phyloP scores from a whole-genome alignment of 352 stramenopile species.

The Phytophthora macrochlamydospora region DNA sequence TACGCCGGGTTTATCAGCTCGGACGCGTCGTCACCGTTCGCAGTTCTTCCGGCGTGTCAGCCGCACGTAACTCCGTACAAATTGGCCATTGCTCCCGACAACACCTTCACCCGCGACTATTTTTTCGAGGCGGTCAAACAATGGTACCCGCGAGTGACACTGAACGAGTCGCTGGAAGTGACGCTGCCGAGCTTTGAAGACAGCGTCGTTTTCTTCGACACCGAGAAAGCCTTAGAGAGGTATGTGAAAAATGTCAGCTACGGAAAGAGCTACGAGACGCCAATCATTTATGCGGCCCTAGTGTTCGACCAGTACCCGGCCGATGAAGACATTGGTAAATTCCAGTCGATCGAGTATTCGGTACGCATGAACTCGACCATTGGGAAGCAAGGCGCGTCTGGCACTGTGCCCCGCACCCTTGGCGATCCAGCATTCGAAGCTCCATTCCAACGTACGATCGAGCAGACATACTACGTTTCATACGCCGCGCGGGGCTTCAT shows the following conservation, averaged over 20 bases:
- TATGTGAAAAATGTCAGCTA: constrained; percentile 53
- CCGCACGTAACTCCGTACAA: constrained; percentile 48
- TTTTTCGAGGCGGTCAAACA: constrained; percentile 55
- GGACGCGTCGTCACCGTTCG: constrained; percentile 37
- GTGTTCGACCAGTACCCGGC: constrained; percentile 63
- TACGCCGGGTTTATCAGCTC: constrained; percentile 44
- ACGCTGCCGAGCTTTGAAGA: constrained; percentile 58
- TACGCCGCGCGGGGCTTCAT: constrained; percentile 64
- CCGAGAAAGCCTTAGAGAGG: constrained; percentile 42
- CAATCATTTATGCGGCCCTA: constrained; percentile 64
- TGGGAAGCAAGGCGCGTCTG: constrained; percentile 15
- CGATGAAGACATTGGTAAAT: constrained; percentile 45
- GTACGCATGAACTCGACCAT: constrained; percentile 68
- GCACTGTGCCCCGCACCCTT: constrained; percentile 47
- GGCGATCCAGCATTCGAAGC: constrained; percentile 52
- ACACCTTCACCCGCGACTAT: constrained; percentile 63
- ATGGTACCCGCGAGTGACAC: constrained; percentile 57
- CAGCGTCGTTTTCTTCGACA: constrained; percentile 67
- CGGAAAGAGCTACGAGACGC: constrained; percentile 42
- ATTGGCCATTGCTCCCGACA: constrained; percentile 61
- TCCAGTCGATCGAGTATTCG: constrained; percentile 62
- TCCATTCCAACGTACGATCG: constrained; percentile 50
- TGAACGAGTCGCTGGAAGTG: constrained; percentile 20
- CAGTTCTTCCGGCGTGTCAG: constrained; percentile 40
- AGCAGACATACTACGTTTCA: constrained; percentile 39